A percentile compares a stretch with the other conserved stretches of the same genome.
Evolutionary conservation across 805 yeast genomes (phyloP).

Genomic region (Lachancea meyersii): DNA sequence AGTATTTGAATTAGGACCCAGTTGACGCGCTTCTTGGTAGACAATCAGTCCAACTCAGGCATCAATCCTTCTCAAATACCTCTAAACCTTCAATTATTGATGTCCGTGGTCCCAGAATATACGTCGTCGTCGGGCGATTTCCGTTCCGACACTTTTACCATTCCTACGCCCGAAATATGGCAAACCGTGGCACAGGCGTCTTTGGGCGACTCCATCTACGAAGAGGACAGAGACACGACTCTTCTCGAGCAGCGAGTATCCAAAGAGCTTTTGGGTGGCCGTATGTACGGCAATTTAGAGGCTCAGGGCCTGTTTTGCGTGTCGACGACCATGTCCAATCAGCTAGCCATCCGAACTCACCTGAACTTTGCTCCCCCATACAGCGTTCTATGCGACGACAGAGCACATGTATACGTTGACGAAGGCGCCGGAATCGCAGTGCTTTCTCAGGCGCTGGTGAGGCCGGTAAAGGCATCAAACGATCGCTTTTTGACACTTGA

Average conservation of each 20-base stretch:
- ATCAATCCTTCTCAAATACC: too few relatives aligned
- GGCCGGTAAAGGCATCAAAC: conserved; percentile 61
- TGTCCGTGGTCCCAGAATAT: conserved; percentile 7
- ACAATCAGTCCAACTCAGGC: too few relatives aligned
- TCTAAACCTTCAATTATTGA: too few relatives aligned
- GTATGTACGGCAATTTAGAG: conserved; percentile 39
- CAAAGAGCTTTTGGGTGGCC: conserved; percentile 35
- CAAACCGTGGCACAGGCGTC: conserved; percentile 46
- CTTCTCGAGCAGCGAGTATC: conserved; percentile 54
- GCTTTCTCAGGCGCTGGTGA: conserved; percentile 76
- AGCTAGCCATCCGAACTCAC: conserved; percentile 64
- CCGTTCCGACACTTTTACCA: conserved; percentile 74
- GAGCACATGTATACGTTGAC: conserved; percentile 66
- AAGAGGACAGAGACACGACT: conserved; percentile 59
- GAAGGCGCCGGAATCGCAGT: conserved; percentile 84
- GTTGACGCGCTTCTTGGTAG: too few relatives aligned
- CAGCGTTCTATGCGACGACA: conserved; percentile 66
- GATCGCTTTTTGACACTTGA: conserved; percentile 64
- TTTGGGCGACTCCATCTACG: conserved; percentile 70
- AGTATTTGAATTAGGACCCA: too few relatives aligned
- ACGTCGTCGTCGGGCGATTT: conserved; percentile 36
- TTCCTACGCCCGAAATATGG: conserved; percentile 62
- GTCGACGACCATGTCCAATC: conserved; percentile 79
- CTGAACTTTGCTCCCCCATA: conserved; percentile 64
- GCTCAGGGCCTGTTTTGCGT: conserved; percentile 68